Evolutionary conservation across 208 protist species (phyloP).

Genomic region (Lotmaria passim): DNA sequence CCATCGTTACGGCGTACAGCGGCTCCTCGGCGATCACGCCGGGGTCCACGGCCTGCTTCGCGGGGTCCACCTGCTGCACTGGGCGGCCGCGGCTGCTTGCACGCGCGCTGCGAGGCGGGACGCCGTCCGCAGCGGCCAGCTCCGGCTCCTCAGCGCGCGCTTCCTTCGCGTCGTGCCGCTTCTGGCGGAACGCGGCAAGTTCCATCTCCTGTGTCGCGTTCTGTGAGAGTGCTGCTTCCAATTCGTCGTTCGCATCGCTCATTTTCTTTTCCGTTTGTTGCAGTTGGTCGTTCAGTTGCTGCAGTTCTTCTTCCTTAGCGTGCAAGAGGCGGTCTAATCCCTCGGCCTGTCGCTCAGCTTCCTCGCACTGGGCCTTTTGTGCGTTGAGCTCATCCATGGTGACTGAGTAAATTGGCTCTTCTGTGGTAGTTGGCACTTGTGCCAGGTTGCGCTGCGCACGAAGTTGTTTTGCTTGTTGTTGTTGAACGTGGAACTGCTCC

Average conservation of each 20-base stretch:
- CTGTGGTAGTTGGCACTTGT: slow-evolving; percentile 11
- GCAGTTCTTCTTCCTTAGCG: slow-evolving; percentile 11
- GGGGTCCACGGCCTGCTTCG: not conserved
- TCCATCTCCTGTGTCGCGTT: not conserved
- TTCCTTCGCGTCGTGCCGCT: slow-evolving; percentile 2
- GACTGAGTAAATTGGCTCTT: slow-evolving; percentile 50
- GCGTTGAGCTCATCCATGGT: slow-evolving; percentile 42
- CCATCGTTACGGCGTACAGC: slow-evolving; percentile 5
- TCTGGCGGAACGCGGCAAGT: slow-evolving; percentile 7
- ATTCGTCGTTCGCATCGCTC: slow-evolving; percentile 16
- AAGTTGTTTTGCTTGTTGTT: not conserved
- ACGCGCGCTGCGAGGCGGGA: not conserved
- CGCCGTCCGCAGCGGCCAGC: slow-evolving; percentile 1
- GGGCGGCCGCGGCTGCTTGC: slow-evolving; percentile 5
- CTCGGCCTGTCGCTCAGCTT: slow-evolving; percentile 18
- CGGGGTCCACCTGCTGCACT: not conserved
- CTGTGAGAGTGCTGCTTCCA: not conserved
- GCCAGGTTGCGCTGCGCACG: not conserved
- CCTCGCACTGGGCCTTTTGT: slow-evolving; percentile 8
- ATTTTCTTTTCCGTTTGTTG: slow-evolving; percentile 21
- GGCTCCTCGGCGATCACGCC: not conserved
- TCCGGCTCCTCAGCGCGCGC: not conserved
- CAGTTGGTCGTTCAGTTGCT: slow-evolving; percentile 18
- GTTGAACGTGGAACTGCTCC: not conserved
- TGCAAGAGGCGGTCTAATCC: slow-evolving; percentile 28